A percentile compares a stretch with the other conserved stretches of the same genome.
These are phyloP conservation scores for Sinapis alba DNA, from an alignment of 441 rosid species.

Conservation along the genomic window DNA sequence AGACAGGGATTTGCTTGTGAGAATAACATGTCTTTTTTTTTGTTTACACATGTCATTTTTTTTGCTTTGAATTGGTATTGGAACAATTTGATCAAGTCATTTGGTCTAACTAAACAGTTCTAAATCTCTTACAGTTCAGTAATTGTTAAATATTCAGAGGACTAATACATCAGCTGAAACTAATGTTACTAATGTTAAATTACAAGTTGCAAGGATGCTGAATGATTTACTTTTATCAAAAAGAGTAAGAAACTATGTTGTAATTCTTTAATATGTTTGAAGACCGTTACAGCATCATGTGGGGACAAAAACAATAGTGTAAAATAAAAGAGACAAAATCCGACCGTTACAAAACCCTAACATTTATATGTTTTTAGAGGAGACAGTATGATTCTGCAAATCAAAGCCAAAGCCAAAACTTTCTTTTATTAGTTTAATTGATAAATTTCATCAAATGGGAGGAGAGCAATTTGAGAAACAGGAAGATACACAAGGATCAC, in stretches of 20 bases:
- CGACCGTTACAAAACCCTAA: constrained; percentile 55
- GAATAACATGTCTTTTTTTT: not conserved
- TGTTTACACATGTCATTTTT: not conserved
- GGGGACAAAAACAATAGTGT: constrained; percentile 6
- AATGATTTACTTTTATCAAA: not conserved
- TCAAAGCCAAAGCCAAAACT: not conserved
- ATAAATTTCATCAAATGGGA: constrained; percentile 33
- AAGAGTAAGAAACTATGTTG: not conserved
- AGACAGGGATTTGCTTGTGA: constrained; percentile 50
- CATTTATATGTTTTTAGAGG: constrained; percentile 31
- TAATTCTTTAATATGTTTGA: not conserved
- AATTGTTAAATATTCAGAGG: not conserved
- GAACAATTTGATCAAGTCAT: not conserved
- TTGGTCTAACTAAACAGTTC: not conserved
- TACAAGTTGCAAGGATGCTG: not conserved
- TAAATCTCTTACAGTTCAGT: not conserved
- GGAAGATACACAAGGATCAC: constrained; percentile 27
- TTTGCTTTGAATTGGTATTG: constrained; percentile 12
- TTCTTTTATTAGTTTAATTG: not conserved
- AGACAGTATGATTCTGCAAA: not conserved
- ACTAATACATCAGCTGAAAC: not conserved
- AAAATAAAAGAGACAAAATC: constrained; percentile 6
- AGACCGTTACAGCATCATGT: constrained; percentile 30
- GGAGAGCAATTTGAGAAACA: constrained; percentile 40
- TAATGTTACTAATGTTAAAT: not conserved